phyloP scores from a whole-genome alignment of 345 rosid genomes.

The Lumnitzera racemosa region DNA sequence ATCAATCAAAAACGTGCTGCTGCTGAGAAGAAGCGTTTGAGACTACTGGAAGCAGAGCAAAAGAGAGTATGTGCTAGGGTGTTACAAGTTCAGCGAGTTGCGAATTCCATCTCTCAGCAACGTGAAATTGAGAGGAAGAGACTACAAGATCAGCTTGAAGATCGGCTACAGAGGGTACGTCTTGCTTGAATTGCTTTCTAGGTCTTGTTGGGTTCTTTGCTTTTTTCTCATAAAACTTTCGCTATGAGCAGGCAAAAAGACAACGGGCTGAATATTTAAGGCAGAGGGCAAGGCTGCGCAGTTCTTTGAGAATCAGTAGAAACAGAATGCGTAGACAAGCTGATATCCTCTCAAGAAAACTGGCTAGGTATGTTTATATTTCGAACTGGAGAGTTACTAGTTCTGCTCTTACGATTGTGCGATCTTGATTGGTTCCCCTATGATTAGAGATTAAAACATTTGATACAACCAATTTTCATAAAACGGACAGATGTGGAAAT shows the following conservation, averaged over 20 bases:
- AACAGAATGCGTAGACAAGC: slow-evolving; percentile 64
- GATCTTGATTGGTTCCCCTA: no score
- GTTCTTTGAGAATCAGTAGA: slow-evolving; percentile 34
- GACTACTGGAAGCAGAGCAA: slow-evolving; percentile 83
- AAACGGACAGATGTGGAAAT: no score
- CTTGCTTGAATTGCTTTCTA: slow-evolving; percentile 4
- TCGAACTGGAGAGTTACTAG: no score
- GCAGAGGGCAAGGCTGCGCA: slow-evolving; percentile 66
- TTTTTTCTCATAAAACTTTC: slow-evolving; percentile 6
- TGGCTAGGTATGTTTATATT: slow-evolving; percentile 48
- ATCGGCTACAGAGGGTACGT: slow-evolving; percentile 73
- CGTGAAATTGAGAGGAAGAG: slow-evolving; percentile 89
- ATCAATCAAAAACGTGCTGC: slow-evolving; percentile 84
- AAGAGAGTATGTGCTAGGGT: slow-evolving; percentile 77
- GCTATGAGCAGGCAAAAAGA: slow-evolving; percentile 58
- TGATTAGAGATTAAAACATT: no score
- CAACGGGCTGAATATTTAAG: slow-evolving; percentile 86
- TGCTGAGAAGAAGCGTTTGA: slow-evolving; percentile 89
- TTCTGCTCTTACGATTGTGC: no score
- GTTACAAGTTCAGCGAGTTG: slow-evolving; percentile 61
- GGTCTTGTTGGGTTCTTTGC: not conserved
- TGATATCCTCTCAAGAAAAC: slow-evolving; percentile 65
- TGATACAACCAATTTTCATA: no score
- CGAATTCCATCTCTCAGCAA: slow-evolving; percentile 61
- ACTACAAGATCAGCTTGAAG: slow-evolving; percentile 80